Evolutionary conservation across 805 yeast genomes (phyloP), one percentile per base, ranked within the genome.

Genomic region (Alloascoidea africana): DNA sequence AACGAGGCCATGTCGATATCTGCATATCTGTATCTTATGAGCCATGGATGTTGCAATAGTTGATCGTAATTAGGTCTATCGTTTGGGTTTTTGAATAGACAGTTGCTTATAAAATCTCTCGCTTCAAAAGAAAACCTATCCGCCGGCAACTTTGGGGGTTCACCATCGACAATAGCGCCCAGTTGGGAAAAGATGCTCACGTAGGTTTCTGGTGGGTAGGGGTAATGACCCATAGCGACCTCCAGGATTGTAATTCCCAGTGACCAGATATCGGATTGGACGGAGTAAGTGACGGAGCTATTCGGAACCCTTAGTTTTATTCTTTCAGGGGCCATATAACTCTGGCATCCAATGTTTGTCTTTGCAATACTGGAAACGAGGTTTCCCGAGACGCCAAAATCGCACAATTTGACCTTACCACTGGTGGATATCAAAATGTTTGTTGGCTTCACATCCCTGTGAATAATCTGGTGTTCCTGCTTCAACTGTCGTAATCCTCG

Each of bases 301-400:
- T 86, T 39, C 6, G 89, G 44, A 63, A 75, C 42, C 68, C 49
- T 47, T 18, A 48, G 72, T 51, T 77, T 76, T 47, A 91, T 91
- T 51, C 98, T 70, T 54, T 89, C 98, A 1, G 98, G 98, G 1
- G 97, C 97, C 97, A 91, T 91, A 57, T 89, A 89, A 1, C 94
- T 81, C 59, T 91, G 98, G 58, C 98, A 89, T 3, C 98, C 98
- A 46, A 89, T 85, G 48, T 91, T 89, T 0, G 98, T 89, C 49
- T 84, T 76, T 13, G 97, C 97, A 48, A 89, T 65, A 0, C 95
- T 84, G 2, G 96, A 95, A 16, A 91, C 97, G 42, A 89, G 62
- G 52, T 89, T 89, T 14, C 97, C 97, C 38, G 86, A 73, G 16
- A 89, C 98, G 38, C 98, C 98, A 57, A 89, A 89, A 59, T 89